Conservation (phyloP, 2,329 filamentous ascomycete genomes). For the Colletotrichum cereale region DNA sequence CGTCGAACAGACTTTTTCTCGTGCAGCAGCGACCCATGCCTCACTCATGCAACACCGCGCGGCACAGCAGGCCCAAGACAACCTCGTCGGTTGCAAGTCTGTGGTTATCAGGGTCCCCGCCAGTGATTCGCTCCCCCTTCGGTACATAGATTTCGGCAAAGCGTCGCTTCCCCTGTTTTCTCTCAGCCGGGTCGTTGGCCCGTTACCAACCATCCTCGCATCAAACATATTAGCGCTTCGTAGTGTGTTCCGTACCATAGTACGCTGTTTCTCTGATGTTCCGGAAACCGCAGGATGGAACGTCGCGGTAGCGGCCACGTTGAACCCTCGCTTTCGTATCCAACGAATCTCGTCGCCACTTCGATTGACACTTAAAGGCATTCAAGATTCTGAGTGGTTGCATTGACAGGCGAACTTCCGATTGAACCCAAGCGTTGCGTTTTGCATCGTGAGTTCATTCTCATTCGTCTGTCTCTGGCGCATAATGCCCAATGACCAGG, state of each 20-base stretch:
- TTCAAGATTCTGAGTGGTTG: conserved; percentile 15
- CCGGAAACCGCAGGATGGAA: background rate
- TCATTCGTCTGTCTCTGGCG: background rate
- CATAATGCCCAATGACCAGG: background rate
- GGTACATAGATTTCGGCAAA: background rate
- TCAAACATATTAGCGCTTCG: background rate
- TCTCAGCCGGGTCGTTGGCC: background rate
- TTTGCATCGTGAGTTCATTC: background rate
- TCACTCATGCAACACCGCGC: conserved; percentile 2
- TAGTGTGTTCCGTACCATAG: background rate
- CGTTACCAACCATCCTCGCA: background rate
- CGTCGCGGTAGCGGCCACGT: background rate
- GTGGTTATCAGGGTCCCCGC: background rate
- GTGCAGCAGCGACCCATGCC: background rate
- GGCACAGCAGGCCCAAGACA: background rate
- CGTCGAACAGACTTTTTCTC: conserved; percentile 10
- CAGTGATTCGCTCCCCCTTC: conserved; percentile 7
- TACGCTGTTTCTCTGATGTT: background rate
- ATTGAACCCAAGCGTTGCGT: background rate
- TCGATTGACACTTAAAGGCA: too few species aligned
- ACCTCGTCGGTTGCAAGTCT: background rate
- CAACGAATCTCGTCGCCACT: background rate
- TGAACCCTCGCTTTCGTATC: background rate
- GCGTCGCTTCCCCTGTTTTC: conserved; percentile 1
- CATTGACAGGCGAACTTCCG: conserved; percentile 18